Evolutionary conservation across 176 grass and related monocot species (phyloP), one percentile per base, ranked within the genome.

Genomic region (Secale cereale): DNA sequence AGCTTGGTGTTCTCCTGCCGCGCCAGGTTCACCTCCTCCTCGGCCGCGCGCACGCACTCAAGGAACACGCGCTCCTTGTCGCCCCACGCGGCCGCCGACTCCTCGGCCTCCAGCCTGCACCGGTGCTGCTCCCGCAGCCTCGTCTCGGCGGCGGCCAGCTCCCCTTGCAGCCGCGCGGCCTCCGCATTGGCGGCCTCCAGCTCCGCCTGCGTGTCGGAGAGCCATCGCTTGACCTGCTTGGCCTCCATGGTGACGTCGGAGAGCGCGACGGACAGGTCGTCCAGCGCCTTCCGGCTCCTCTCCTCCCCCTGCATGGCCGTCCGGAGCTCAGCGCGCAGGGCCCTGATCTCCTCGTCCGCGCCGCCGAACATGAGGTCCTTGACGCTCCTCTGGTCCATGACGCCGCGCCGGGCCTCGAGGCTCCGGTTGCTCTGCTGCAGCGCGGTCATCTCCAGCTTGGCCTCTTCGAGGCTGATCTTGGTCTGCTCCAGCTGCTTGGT

Each of bases 401-500:
- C 75, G 56, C 70, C 67, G 13, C 68, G 60, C 52, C 70, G 29
- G 27, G 69, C 64, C 77, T 91, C 92, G 32, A 87, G 83, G 67
- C 17, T 65, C 54, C 1, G 67, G 81, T 69, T 89, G 25, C 50
- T 87, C 73, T 81, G 59, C 52, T 86, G 74, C 46, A 94, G 76
- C 12, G 90, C 19, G 26, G 85, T 22, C 30, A 96, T 90, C 86
- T 94, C 91, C 30, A 99, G 91, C 88, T 96, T 99, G 76, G 91
- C 90, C 86, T 99, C 97, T 78, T 99, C 97, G 0, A 94, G 86
- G 6, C 93, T 86, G 30, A 99, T 91, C 90, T 99, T 99, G 65
- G 94, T 88, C 77, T 99, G 93, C 87, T 99, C 93, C 59, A 99
- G 88, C 67, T 89, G 90, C 86, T 99, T 96, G 0, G 93, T 96